Evolutionary conservation across 2,329 filamentous ascomycete genomes (phyloP), one percentile per base, ranked within the genome.

Genomic region (Periglandula ipomoeae): DNA sequence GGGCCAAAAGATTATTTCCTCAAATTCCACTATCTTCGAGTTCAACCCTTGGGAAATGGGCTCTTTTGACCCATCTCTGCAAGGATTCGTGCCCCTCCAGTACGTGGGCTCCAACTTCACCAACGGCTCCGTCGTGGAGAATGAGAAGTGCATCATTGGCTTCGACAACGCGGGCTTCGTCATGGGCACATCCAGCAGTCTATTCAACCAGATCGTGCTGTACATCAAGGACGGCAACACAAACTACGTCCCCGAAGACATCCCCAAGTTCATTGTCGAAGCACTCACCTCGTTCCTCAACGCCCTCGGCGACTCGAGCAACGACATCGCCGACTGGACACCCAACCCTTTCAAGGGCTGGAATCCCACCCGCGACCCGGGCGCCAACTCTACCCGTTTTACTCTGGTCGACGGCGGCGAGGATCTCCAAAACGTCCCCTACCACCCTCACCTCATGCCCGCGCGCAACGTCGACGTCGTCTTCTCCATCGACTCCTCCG

Each of bases 361-460:
- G 67, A 75, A 79, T 57, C 56, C 66, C 2, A 60, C 44, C 65
- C 55, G 78, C 50, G 69, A 69, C 57, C 59, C 69, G 7, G 65
- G 65, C 53, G 58, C 66, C 63, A 27, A 76, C 70, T 22, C 69
- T 2, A 67, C 73, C 7, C 63, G 70, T 11, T 76, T 94, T 11
- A 86, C 83, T 3, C 74, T 94, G 3, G 87, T 91, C 11, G 88
- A 94, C 56, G 88, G 88, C 34, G 87, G 88, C 22, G 80, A 87
- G 61, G 87, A 93, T 64, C 64, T 78, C 1, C 85, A 94, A 59
- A 93, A 93, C 63, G 77, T 94, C 42, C 88, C 88, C 5, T 73
- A 91, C 7, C 79, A 89, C 61, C 87, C 70, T 2, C 86, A 72
- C 27, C 64, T 72, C 48, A 63, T 74, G 7, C 69, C 68, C 23